phyloP scores from a whole-genome alignment of 352 stramenopile genomes.

The Lagenidium giganteum region DNA sequence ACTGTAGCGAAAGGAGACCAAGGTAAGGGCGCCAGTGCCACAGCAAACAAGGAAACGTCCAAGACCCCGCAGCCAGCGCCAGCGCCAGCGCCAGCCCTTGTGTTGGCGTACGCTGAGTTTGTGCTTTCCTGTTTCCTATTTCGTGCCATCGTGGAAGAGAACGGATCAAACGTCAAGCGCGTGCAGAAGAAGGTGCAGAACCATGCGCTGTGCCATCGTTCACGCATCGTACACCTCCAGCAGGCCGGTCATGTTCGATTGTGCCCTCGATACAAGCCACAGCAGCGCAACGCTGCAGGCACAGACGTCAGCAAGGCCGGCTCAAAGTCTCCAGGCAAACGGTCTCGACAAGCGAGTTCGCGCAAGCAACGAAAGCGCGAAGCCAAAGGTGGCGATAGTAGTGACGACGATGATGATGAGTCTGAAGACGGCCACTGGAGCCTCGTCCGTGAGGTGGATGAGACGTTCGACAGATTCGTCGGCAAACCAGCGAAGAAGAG shows the following conservation, averaged over 20 bases:
- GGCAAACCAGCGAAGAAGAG: background rate
- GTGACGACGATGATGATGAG: slow-evolving; percentile 9
- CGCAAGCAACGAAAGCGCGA: background rate
- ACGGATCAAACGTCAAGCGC: slow-evolving; percentile 11
- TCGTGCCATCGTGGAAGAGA: slow-evolving; percentile 18
- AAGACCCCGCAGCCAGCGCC: too few relatives aligned
- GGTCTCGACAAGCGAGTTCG: background rate
- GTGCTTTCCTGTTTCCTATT: slow-evolving; percentile 54
- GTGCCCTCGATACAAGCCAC: too few relatives aligned
- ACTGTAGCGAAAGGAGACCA: background rate
- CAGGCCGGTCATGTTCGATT: slow-evolving; percentile 64
- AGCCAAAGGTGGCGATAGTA: background rate
- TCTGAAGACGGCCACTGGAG: too few relatives aligned
- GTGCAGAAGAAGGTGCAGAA: slow-evolving; percentile 22
- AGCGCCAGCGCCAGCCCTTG: too few relatives aligned
- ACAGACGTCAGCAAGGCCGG: background rate
- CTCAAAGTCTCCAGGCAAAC: background rate
- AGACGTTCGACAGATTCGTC: slow-evolving; percentile 18
- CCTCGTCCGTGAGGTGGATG: background rate
- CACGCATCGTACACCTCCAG: slow-evolving; percentile 68
- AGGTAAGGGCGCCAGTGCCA: background rate
- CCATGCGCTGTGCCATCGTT: slow-evolving; percentile 43
- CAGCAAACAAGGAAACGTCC: slow-evolving; percentile 6
- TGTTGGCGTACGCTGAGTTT: slow-evolving; percentile 58
- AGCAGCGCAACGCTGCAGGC: slow-evolving; percentile 2